phyloP scores from a whole-genome alignment of 208 protist species.

The Leishmania major region DNA sequence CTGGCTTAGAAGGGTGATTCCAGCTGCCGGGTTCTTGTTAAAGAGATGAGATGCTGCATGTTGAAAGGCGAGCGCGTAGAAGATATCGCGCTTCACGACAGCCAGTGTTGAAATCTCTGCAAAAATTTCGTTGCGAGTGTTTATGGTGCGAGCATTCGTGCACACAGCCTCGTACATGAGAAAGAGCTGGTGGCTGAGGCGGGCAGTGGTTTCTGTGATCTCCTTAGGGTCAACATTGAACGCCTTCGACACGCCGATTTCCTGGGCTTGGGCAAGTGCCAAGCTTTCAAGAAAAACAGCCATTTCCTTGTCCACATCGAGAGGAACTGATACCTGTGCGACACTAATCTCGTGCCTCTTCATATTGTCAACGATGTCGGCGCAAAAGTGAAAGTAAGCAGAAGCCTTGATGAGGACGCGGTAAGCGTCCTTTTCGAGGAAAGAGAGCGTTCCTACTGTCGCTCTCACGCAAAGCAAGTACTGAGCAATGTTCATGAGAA shows the following conservation, averaged over 20 bases:
- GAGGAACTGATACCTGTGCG: slow-evolving; percentile 35
- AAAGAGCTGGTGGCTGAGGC: slow-evolving; percentile 58
- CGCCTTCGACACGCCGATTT: slow-evolving; percentile 58
- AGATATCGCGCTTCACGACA: slow-evolving; percentile 55
- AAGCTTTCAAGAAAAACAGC: slow-evolving; percentile 42
- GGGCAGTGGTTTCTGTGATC: slow-evolving; percentile 27
- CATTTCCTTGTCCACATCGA: slow-evolving; percentile 37
- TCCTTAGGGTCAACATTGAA: slow-evolving; percentile 46
- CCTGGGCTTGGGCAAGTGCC: slow-evolving; percentile 64
- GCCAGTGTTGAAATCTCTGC: slow-evolving; percentile 36
- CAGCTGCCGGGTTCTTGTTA: slow-evolving; percentile 43
- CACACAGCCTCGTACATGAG: slow-evolving; percentile 51
- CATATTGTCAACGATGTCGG: slow-evolving; percentile 39
- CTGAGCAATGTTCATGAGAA: slow-evolving; percentile 60
- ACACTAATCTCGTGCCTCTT: slow-evolving; percentile 41
- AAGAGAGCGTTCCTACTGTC: slow-evolving; percentile 29
- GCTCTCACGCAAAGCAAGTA: slow-evolving; percentile 44
- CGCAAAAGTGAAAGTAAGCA: slow-evolving; percentile 60
- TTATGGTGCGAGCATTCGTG: slow-evolving; percentile 21
- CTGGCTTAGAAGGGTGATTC: slow-evolving; percentile 35
- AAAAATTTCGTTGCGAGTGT: slow-evolving; percentile 34
- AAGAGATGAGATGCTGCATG: slow-evolving; percentile 49
- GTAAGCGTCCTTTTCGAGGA: slow-evolving; percentile 74
- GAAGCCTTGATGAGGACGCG: slow-evolving; percentile 54
- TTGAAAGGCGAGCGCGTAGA: slow-evolving; percentile 43